Evolutionary conservation across 2,329 filamentous ascomycete species (phyloP).

Genomic region (Exophiala xenobiotica): DNA sequence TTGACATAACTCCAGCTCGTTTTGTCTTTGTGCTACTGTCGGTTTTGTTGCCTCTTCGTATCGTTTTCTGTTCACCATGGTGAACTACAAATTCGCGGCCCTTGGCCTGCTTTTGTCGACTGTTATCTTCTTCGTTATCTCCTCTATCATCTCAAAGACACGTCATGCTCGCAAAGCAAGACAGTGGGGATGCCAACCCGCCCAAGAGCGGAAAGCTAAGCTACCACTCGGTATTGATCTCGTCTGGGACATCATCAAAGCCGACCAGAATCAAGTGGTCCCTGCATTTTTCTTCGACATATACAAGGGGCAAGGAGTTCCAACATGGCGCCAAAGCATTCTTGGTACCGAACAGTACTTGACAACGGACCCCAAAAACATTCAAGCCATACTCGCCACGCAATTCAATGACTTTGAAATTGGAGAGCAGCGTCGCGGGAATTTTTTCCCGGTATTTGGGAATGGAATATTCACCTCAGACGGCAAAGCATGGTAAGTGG

Average conservation of each 20-base stretch:
- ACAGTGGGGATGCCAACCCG: constrained; percentile 22
- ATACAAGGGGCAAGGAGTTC: constrained; percentile 13
- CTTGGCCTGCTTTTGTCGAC: constrained; percentile 13
- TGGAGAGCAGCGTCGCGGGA: constrained; percentile 69
- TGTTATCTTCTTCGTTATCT: constrained; percentile 15
- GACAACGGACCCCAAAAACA: constrained; percentile 55
- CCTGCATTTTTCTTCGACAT: constrained; percentile 22
- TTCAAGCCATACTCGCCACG: constrained; percentile 80
- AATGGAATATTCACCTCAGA: constrained; percentile 68
- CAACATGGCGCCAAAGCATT: constrained; percentile 25
- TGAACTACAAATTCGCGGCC: constrained; percentile 6
- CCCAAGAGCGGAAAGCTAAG: constrained; percentile 20
- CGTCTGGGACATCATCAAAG: constrained; percentile 18
- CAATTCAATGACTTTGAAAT: constrained; percentile 85
- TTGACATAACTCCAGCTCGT: too few relatives aligned
- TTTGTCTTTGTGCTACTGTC: too few relatives aligned
- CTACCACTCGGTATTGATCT: constrained; percentile 25
- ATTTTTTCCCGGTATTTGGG: constrained; percentile 56
- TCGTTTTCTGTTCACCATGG: constrained; percentile 8
- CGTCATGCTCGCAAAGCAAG: constrained; percentile 23
- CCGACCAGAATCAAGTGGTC: constrained; percentile 22
- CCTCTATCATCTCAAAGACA: constrained; percentile 14
- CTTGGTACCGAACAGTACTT: constrained; percentile 19
- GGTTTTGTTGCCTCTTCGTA: too few relatives aligned
- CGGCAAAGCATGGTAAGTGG: constrained; percentile 62